A percentile compares a stretch with the other conserved stretches of the same genome.
Evolutionary conservation across 345 rosid genomes (phyloP).

Genomic region (Geranium rotundifolium): DNA sequence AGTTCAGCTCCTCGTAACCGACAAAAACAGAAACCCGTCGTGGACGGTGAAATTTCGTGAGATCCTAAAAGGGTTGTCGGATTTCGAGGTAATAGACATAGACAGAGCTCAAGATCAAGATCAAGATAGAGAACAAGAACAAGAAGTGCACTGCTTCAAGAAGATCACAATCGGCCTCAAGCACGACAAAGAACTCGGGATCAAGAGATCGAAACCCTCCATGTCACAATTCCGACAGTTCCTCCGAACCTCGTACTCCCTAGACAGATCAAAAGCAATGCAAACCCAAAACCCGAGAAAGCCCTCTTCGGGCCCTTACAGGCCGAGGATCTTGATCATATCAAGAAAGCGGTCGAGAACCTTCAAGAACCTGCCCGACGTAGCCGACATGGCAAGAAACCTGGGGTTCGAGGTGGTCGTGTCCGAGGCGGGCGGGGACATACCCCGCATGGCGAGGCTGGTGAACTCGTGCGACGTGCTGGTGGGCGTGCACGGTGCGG

Average conservation of each 20-base stretch:
- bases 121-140: too few relatives aligned
- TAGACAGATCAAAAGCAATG: conserved; percentile 25
- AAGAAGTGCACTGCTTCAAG: conserved; percentile 42
- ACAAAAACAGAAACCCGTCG: conserved; percentile 13
- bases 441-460: conserved; percentile 26
- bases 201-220: conserved; percentile 33
- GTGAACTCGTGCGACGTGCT: conserved; percentile 75
- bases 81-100: conserved; percentile 38
- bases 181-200: conserved; percentile 43
- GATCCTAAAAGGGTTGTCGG: conserved; percentile 34
- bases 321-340: conserved; percentile 51
- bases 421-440: conserved; percentile 38
- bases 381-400: conserved; percentile 28
- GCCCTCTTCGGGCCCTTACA: neutral
- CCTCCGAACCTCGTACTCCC: conserved; percentile 35
- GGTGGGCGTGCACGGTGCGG: conserved; percentile 87
- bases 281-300: neutral
- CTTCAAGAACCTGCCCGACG: conserved; percentile 31
- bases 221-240: conserved; percentile 48
- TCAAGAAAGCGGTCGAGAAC: conserved; percentile 46
- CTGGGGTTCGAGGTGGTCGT: conserved; percentile 43
- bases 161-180: conserved; percentile 45
- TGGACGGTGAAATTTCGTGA: conserved; percentile 45
- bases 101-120: conserved; percentile 29
- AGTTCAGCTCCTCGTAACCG: conserved; percentile 53